Evolutionary conservation across 768 basidiomycete species (phyloP).

Genomic region (Podaxis sp.): DNA sequence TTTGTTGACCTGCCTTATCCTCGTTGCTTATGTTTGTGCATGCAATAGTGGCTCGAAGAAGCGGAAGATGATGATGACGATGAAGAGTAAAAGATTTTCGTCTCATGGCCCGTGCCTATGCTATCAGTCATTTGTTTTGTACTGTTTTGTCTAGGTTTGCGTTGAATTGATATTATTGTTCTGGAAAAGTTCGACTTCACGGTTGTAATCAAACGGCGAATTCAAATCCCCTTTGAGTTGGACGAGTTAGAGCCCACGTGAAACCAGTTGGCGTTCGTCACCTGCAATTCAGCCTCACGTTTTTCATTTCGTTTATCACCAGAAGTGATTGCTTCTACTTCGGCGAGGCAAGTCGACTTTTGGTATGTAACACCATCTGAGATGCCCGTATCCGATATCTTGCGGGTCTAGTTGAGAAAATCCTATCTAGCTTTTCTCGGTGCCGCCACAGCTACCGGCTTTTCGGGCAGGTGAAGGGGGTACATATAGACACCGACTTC

Average conservation of each 20-base stretch:
- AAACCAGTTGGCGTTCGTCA: too few species aligned
- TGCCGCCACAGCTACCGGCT: constrained; percentile 2
- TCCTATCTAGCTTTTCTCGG: neutral
- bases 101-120: neutral
- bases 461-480: neutral
- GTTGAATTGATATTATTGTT: neutral
- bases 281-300: too few species aligned
- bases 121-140: neutral
- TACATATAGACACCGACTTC: neutral
- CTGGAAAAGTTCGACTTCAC: neutral
- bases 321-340: too few species aligned
- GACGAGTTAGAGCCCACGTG: too few species aligned
- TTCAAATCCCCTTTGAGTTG: too few species aligned
- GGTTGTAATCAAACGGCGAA: neutral
- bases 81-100: neutral
- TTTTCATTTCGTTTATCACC: too few species aligned
- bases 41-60: constrained; percentile 79
- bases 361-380: neutral
- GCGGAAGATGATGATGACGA: constrained; percentile 71
- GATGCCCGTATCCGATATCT: neutral
- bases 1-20: neutral
- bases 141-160: neutral
- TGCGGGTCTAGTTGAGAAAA: too few species aligned
- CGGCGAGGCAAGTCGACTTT: neutral
- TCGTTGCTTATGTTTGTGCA: constrained; percentile 11